Base-by-base conservation (phyloP, 2,329 filamentous ascomycete genomes). In the Xylaria sp. region DNA sequence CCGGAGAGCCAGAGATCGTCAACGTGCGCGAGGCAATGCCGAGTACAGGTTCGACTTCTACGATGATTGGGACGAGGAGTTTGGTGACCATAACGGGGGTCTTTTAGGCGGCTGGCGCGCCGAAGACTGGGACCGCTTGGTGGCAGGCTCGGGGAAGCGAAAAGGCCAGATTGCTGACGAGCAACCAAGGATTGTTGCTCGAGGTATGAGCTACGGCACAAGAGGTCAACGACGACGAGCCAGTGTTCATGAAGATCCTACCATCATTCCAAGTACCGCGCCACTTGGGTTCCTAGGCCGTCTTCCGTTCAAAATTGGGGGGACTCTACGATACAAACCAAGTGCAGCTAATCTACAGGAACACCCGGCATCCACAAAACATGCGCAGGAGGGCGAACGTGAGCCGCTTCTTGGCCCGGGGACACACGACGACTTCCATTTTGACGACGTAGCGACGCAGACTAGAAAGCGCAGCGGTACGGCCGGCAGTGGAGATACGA, bases 1-100 rank as follows among this genome's bases (percentile, higher is more conserved):
- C 53, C 85, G 90, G 35, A 85, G 90, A 59, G 76, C 79, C 51
- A 80, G 87, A 62, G 86, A 91, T 68, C 83, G 88, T 50, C 81
- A 83, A 18, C 78, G 82, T 7, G 76, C 78, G 23, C 75, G 77
- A 62, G 85, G 84, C 2, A 75, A 85, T 55, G 89, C 92, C 34
- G 92, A 97, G 75, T 84, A 89, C 68, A 92, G 85, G 69, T 97
- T 97, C 72, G 93, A 97, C 74, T 97, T 97, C 73, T 97, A 97
- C 77, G 93, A 97, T 74, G 93, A 97, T 74, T 97, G 93, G 93
- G 91, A 96, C 62, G 80, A 83, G 58, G 82, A 84, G 53, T 78
- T 80, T 57, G 74, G 76, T 13, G 68, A 66, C 4, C 69, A 68
- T 19, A 70, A 72, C 44, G 70, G 85, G 46, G 82, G 86, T 0